Percentiles rank a stretch among this genome's conserved stretches.
Conservation (phyloP, 805 yeast species). For the Wickerhamiella alocasiicola region DNA sequence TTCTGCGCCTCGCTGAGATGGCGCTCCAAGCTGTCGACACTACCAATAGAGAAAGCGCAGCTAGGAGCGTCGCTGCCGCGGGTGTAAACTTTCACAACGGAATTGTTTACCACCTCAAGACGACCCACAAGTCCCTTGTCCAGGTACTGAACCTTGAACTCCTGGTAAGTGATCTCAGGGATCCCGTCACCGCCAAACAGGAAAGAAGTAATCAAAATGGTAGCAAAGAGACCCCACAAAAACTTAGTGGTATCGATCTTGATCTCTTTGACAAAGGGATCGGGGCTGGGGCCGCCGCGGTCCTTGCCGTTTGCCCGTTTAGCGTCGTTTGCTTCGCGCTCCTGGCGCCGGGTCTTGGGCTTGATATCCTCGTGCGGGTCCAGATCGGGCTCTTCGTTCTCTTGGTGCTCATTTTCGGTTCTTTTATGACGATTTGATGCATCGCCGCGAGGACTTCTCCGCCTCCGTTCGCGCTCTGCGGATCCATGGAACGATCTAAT, state of each 20-base stretch:
- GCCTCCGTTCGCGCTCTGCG: too few relatives aligned
- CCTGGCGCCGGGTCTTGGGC: too few relatives aligned
- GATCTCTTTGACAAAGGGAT: constrained; percentile 3
- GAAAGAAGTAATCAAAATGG: constrained; percentile 18
- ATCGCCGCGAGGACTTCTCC: too few relatives aligned
- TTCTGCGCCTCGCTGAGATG: constrained; percentile 66
- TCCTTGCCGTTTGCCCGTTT: too few relatives aligned
- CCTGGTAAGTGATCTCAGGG: constrained; percentile 53
- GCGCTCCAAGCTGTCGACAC: constrained; percentile 73
- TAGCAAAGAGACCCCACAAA: constrained; percentile 19
- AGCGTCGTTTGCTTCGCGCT: too few relatives aligned
- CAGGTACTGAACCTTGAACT: constrained; percentile 66
- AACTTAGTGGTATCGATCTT: constrained; percentile 21
- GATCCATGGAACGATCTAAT: too few relatives aligned
- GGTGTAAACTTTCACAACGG: constrained; percentile 35
- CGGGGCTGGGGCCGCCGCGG: too few relatives aligned
- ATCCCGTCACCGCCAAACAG: constrained; percentile 16
- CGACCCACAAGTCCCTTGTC: constrained; percentile 68
- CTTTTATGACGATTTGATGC: too few relatives aligned
- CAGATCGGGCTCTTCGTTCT: too few relatives aligned
- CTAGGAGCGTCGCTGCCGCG: constrained; percentile 30
- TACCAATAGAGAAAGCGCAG: constrained; percentile 75
- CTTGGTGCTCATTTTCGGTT: too few relatives aligned
- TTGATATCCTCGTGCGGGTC: too few relatives aligned
- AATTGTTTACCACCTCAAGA: constrained; percentile 60